These are phyloP conservation scores for Tuber magnatum DNA, from an alignment of 495 filamentous ascomycete species.

Conservation along the genomic window DNA sequence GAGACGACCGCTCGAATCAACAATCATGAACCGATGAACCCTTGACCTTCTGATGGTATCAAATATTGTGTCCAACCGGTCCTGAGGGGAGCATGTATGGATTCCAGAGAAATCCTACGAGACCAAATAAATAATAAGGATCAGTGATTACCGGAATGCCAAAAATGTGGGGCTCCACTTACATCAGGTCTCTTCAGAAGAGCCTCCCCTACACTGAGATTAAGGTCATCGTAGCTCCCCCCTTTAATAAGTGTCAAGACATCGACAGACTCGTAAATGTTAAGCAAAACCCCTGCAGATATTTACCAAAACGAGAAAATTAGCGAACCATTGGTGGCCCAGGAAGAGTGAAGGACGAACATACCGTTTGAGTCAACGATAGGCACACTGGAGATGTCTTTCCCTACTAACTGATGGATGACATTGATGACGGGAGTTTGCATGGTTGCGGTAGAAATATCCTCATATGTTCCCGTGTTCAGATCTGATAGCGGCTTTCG, in stretches of 20 bases:
- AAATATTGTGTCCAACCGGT: slow-evolving; percentile 90
- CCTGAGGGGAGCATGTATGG: slow-evolving; percentile 87
- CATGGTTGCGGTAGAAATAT: slow-evolving; percentile 78
- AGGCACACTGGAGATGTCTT: slow-evolving; percentile 89
- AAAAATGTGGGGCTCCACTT: slow-evolving; percentile 26
- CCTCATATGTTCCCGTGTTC: slow-evolving; percentile 74
- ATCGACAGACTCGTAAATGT: slow-evolving; percentile 97
- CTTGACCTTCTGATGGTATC: slow-evolving; percentile 92
- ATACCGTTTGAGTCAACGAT: slow-evolving; percentile 75
- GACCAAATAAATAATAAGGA: slow-evolving; percentile 20
- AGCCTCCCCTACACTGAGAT: slow-evolving; percentile 80
- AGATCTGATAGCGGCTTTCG: slow-evolving; percentile 81
- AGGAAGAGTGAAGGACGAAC: slow-evolving; percentile 5
- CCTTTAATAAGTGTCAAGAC: slow-evolving; percentile 94
- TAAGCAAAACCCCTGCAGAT: slow-evolving; percentile 62
- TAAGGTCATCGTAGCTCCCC: slow-evolving; percentile 82
- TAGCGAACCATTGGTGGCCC: background rate
- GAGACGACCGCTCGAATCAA: slow-evolving; percentile 77
- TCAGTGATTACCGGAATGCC: background rate
- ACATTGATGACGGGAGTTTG: slow-evolving; percentile 91
- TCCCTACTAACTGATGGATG: slow-evolving; percentile 85
- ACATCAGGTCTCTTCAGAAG: slow-evolving; percentile 77
- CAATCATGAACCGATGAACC: slow-evolving; percentile 85
- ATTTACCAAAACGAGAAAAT: slow-evolving; percentile 11
- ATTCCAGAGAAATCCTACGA: slow-evolving; percentile 83